Conservation (phyloP, 1,139 yeast genomes). For the Pichia sp. region DNA sequence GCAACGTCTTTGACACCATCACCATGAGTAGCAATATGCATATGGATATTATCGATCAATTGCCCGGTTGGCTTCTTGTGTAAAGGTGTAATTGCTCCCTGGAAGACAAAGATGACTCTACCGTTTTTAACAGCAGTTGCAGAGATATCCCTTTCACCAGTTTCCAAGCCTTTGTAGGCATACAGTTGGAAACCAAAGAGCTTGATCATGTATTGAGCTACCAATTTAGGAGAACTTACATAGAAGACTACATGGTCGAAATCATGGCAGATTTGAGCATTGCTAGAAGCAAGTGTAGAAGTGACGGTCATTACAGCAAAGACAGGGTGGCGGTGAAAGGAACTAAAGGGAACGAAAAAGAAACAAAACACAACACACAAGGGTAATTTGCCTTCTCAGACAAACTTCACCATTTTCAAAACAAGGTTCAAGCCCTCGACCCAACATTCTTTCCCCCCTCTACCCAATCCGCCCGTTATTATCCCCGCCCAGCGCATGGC, state of each 20-base stretch:
- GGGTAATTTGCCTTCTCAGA: background rate
- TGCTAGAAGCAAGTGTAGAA: background rate
- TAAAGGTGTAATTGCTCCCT: slow-evolving; percentile 26
- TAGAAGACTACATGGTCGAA: slow-evolving; percentile 54
- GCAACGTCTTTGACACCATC: slow-evolving; percentile 74
- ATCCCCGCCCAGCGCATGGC: too few relatives aligned
- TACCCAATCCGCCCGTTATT: too few relatives aligned
- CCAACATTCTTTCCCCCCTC: too few relatives aligned
- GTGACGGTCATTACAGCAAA: background rate
- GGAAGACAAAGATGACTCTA: slow-evolving; percentile 49
- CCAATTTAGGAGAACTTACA: slow-evolving; percentile 61
- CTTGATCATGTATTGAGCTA: slow-evolving; percentile 47
- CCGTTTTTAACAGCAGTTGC: slow-evolving; percentile 61
- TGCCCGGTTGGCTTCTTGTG: slow-evolving; percentile 19
- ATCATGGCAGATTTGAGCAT: slow-evolving; percentile 12
- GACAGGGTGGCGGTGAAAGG: background rate
- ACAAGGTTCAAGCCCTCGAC: background rate
- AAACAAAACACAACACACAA: background rate
- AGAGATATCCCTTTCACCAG: slow-evolving; percentile 49
- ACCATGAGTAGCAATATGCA: slow-evolving; percentile 56
- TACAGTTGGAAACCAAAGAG: slow-evolving; percentile 58
- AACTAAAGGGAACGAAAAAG: background rate
- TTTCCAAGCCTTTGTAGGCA: slow-evolving; percentile 64
- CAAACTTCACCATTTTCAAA: background rate
- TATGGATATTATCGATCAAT: slow-evolving; percentile 35